Evolutionary conservation across 495 filamentous ascomycete species (phyloP).

Genomic region (Penicillium taxi): DNA sequence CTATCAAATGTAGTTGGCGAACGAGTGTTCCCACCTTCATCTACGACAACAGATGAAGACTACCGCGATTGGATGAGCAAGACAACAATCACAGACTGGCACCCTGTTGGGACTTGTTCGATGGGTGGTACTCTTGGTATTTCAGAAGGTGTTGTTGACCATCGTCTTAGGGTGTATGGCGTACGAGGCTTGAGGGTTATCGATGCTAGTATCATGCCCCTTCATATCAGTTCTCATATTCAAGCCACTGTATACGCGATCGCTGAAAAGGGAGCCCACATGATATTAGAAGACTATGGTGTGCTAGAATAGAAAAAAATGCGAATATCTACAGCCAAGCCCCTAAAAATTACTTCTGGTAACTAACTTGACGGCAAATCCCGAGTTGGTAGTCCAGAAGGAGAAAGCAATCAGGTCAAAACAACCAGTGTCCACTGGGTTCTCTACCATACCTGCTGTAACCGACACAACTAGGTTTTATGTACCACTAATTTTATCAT

Average conservation of each 20-base stretch:
- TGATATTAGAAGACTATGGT: constrained; percentile 36
- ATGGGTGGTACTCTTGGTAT: constrained; percentile 36
- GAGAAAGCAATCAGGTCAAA: too few relatives aligned
- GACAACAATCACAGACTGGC: constrained; percentile 37
- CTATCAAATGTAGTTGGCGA: constrained; percentile 30
- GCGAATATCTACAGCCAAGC: too few relatives aligned
- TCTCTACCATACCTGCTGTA: too few relatives aligned
- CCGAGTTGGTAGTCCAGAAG: too few relatives aligned
- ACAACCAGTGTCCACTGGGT: too few relatives aligned
- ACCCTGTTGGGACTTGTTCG: constrained; percentile 43
- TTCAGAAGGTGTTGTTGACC: constrained; percentile 41
- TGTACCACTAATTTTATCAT: too few relatives aligned
- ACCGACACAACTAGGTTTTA: too few relatives aligned
- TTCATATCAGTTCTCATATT: constrained; percentile 43
- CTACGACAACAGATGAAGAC: constrained; percentile 12
- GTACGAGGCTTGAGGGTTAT: constrained; percentile 43
- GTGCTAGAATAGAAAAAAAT: too few relatives aligned
- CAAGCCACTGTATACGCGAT: constrained; percentile 48
- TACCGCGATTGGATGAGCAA: constrained; percentile 31
- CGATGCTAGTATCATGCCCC: constrained; percentile 47
- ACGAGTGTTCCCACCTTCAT: constrained; percentile 30
- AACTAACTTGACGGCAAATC: too few relatives aligned
- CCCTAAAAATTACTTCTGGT: too few relatives aligned
- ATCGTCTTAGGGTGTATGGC: constrained; percentile 39
- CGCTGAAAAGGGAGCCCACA: constrained; percentile 44